Percentiles rank a stretch among this genome's conserved stretches.
Evolutionary conservation across 108 stramenopile genomes (phyloP).

Genomic region (Phaeodactylum tricornutum): DNA sequence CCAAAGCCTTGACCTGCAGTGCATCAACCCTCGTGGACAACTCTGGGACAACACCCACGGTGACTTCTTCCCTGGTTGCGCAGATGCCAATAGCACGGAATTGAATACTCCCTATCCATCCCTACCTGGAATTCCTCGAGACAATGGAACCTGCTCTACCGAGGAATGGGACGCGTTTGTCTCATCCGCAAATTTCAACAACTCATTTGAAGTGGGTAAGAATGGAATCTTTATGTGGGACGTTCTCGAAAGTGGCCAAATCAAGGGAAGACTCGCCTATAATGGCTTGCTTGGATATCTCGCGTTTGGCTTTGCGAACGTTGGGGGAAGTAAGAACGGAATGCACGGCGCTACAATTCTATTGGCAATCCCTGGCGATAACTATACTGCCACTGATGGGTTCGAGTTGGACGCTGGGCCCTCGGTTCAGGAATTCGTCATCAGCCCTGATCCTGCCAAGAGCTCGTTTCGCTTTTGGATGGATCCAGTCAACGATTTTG

Average conservation of each 20-base stretch:
- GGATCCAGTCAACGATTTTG: no score
- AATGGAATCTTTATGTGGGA: no score
- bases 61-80: conserved; percentile 9
- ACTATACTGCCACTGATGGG: conserved; percentile 31
- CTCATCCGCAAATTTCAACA: no score
- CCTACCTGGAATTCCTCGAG: no score
- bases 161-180: no score
- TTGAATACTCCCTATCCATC: no score
- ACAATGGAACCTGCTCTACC: no score
- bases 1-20: conserved; percentile 37
- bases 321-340: conserved; percentile 21
- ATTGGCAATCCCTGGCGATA: conserved; percentile 32
- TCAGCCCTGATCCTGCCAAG: conserved; percentile 15
- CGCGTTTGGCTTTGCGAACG: conserved; percentile 32
- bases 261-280: conserved; percentile 28
- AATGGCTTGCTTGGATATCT: conserved; percentile 46
- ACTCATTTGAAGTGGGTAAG: no score
- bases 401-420: conserved; percentile 17
- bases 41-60: conserved; percentile 29
- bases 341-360: conserved; percentile 39
- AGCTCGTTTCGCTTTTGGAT: conserved; percentile 53
- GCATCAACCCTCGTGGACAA: conserved; percentile 46
- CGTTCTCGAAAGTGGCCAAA: no score
- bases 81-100: conserved; percentile 1
- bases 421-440: conserved; percentile 29